Base-by-base conservation (phyloP, 2,329 filamentous ascomycete species). In the Diaporthe capsici region DNA sequence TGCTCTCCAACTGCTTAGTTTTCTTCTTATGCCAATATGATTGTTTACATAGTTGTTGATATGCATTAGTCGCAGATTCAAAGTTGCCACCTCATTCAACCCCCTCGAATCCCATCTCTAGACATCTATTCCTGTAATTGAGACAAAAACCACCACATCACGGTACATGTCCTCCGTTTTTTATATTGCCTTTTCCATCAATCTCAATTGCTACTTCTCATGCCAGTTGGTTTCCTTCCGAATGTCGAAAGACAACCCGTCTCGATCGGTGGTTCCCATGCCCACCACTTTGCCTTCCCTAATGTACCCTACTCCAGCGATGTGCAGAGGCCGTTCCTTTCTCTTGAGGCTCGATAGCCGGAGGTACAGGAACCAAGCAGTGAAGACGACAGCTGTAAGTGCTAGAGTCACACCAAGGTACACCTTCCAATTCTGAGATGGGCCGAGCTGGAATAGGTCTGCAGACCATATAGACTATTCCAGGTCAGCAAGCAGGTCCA, bases 381-480 rank as follows among this genome's bases (percentile, higher is more conserved):
- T 42, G 28, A 75, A 75, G 3, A 75, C 74, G 4, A 17, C 70
- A 12, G 63, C 61, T 17, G 74, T 73, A 0, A 73, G 53, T n/a
- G 60, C 55, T 20, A 73, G 17, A 1, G 60, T 75, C n/a, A 67
- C 42, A 8, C n/a, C 74, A 3, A 73, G 3, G 7, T 75, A 75
- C 4, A 73, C 20, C 22, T 73, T 73, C 60, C 60, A 75, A 20
- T 28, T 73, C 2, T 5, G 44, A 10, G 70, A 53, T 6, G 31
- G 15, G 12, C 70, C 70, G 4, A 75, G 70, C 22, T 75, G 39
- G 31, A 75, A 75, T 0, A 75, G 22, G 9, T 55, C 70, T 8
- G 74, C 74, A 9, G 74, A 72, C 74, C 74, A 73, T 17, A 73
- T 73, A 0, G 74, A 75, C 74, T 73, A 31, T 22, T 47, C 1